Evolutionary conservation across 192 early-diverging fungal species (phyloP), one percentile per base, ranked within the genome.

Genomic region (Backusella australiensis): DNA sequence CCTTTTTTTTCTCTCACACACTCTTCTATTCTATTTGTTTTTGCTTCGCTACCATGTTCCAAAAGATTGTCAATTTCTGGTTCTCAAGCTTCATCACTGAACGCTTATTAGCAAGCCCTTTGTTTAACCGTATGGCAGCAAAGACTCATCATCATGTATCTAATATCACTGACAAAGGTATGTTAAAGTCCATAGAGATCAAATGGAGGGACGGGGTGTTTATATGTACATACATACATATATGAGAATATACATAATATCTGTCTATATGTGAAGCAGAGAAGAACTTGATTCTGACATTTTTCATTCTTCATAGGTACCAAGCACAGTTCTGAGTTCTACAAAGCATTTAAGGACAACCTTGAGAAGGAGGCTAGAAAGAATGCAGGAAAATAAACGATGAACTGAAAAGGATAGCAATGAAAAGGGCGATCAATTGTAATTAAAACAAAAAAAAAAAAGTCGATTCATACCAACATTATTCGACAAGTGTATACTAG

Each of bases 321-420:
- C 56, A 77, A 77, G 34, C 34, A 42, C 1, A 70, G 73, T 29
- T 74, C 26, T 52, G 74, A 80, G 14, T 83, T 83, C 53, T 67
- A 76, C 26, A 83, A 83, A 39, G 76, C 78, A n/a, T 83, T 83
- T 39, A 83, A 83, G 49, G 82, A 83, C n/a, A 80, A 80, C 41
- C 67, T 83, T 32, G 82, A 83, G 72, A 83, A 83, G 66, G 82
- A 83, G 49, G 49, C 59, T 8, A 71, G 70, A 63, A 82, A 71
- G 41, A 44, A 73, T 39, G 68, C 69, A n/a, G 38, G 74, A 63
- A 79, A 75, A 59, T 75, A 79, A 77, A 34, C 9, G 56, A 63
- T 23, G 56, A 15, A 29, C 26, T 7, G 26, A 29, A 63, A 29
- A 63, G 21, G 9, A 63, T 29, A 63, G 26, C 46, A n/a, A 19